phyloP scores from a whole-genome alignment of 1,284 basidiomycete species.

The Malassezia sympodialis region DNA sequence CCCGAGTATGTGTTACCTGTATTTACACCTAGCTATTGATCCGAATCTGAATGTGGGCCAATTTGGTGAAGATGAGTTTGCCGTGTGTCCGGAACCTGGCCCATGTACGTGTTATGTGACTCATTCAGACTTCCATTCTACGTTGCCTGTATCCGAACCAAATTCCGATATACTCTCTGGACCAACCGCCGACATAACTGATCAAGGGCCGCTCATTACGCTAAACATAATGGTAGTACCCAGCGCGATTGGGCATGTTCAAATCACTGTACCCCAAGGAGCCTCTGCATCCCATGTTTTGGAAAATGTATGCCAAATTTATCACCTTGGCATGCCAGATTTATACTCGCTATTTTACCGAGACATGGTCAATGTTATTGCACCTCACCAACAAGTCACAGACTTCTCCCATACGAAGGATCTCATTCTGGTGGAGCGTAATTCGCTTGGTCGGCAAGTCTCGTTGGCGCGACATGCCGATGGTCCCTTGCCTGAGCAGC shows the following conservation, averaged over 20 bases:
- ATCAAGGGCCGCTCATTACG: background rate
- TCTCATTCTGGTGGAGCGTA: slow-evolving; percentile 67
- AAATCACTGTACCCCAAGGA: slow-evolving; percentile 70
- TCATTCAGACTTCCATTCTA: background rate
- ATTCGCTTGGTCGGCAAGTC: background rate
- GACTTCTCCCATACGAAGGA: slow-evolving; percentile 77
- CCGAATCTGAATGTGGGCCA: slow-evolving; percentile 71
- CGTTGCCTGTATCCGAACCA: background rate
- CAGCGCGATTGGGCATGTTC: slow-evolving; percentile 44
- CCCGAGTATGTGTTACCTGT: slow-evolving; percentile 51
- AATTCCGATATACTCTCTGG: background rate
- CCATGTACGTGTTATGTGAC: background rate
- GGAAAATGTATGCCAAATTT: slow-evolving; percentile 52
- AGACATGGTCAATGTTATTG: slow-evolving; percentile 61
- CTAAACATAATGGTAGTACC: slow-evolving; percentile 14
- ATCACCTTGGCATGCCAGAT: slow-evolving; percentile 29
- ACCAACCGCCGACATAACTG: background rate
- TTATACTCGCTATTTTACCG: slow-evolving; percentile 42
- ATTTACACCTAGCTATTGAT: slow-evolving; percentile 60
- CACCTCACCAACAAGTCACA: slow-evolving; percentile 88
- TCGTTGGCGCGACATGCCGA: background rate
- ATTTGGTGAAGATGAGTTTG: slow-evolving; percentile 84
- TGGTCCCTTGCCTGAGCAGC: slow-evolving; percentile 16
- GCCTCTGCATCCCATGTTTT: slow-evolving; percentile 65
- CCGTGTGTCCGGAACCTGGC: slow-evolving; percentile 54